Conservation (phyloP, 805 yeast species). For the Candida vaughaniae region DNA sequence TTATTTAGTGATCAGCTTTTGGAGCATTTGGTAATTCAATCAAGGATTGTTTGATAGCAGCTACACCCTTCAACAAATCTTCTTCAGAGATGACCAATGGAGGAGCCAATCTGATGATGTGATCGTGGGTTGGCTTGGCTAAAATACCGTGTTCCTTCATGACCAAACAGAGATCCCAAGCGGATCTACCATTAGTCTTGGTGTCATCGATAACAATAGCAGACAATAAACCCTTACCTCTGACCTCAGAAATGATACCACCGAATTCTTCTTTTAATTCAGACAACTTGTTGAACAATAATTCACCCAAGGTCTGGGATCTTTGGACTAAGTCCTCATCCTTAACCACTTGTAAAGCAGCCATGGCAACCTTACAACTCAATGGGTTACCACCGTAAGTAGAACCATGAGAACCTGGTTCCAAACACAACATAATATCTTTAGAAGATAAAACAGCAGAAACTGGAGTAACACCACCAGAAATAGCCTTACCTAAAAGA, state of each 20-base stretch:
- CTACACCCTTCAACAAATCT: constrained; percentile 80
- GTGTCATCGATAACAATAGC: constrained; percentile 89
- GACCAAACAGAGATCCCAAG: constrained; percentile 92
- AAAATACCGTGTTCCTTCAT: constrained; percentile 87
- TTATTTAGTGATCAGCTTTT: constrained; percentile 45
- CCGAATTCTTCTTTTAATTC: constrained; percentile 51
- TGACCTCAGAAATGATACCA: constrained; percentile 58
- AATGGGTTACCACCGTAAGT: constrained; percentile 98
- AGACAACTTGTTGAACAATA: constrained; percentile 58
- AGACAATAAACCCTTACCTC: constrained; percentile 84
- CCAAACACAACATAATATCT: constrained; percentile 84
- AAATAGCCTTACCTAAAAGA: constrained; percentile 88
- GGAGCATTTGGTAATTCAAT: constrained; percentile 52
- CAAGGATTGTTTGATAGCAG: constrained; percentile 63
- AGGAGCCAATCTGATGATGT: constrained; percentile 94
- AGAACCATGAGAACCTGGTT: constrained; percentile 96
- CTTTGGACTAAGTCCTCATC: constrained; percentile 85
- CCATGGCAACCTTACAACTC: constrained; percentile 89
- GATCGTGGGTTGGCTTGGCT: constrained; percentile 96
- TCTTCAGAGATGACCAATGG: constrained; percentile 89
- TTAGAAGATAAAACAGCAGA: constrained; percentile 88
- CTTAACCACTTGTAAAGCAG: constrained; percentile 85
- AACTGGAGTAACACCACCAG: constrained; percentile 93
- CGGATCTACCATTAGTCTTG: constrained; percentile 84
- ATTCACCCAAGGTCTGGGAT: constrained; percentile 67